A percentile compares a stretch with the other conserved stretches of the same genome.
Evolutionary conservation across 208 protist genomes (phyloP).

Genomic region (Wallacemonas collosoma): DNA sequence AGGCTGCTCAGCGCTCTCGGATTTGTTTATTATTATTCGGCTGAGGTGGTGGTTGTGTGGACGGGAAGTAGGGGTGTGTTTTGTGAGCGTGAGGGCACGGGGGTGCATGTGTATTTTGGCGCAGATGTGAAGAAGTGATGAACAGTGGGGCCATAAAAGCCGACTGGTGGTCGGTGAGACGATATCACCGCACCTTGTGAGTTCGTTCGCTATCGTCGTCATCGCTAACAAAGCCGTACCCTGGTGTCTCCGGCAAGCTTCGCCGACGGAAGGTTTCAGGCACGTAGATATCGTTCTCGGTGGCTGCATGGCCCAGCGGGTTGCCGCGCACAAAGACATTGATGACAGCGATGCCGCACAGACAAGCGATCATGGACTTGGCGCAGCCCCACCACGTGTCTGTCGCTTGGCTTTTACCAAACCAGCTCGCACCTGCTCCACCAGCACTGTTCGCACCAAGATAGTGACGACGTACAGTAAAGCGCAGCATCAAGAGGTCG

Average conservation of each 20-base stretch:
- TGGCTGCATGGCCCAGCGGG: conserved; percentile 43
- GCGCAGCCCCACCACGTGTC: conserved; percentile 39
- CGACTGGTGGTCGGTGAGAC: no score
- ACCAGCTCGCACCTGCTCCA: conserved; percentile 64
- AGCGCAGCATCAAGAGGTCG: neutral
- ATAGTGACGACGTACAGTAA: neutral
- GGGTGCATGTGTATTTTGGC: no score
- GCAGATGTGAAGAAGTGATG: no score
- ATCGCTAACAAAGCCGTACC: conserved; percentile 71
- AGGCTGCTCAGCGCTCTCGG: no score
- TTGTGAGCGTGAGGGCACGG: no score
- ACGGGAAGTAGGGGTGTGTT: no score
- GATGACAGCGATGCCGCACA: conserved; percentile 60
- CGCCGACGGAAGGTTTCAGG: conserved; percentile 15
- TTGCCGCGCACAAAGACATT: conserved; percentile 77
- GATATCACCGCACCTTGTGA: neutral
- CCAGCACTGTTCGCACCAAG: conserved; percentile 2
- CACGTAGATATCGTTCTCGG: conserved; percentile 52
- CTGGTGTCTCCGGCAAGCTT: conserved; percentile 29
- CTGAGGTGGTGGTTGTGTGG: no score
- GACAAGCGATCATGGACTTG: conserved; percentile 38
- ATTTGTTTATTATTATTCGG: no score
- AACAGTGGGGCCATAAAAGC: no score
- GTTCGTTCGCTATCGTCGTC: conserved; percentile 18
- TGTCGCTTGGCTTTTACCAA: conserved; percentile 25